A percentile compares a stretch with the other conserved stretches of the same genome.
Conservation (phyloP, 352 stramenopile genomes). For the Globisporangium iwayamae region DNA sequence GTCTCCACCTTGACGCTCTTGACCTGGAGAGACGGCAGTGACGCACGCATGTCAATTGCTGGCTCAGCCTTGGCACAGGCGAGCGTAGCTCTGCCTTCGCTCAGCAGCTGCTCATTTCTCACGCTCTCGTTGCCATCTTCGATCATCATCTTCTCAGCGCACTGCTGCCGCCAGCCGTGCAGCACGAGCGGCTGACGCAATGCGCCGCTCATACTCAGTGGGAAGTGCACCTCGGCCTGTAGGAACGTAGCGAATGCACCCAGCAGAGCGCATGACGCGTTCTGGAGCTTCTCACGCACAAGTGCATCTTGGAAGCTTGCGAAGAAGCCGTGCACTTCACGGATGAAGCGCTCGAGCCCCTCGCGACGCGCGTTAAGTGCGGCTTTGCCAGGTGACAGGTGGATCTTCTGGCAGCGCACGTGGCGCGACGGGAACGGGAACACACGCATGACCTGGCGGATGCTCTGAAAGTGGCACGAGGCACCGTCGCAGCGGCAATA, state of each 20-base stretch:
- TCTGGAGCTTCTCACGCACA: constrained; percentile 39
- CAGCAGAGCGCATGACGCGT: constrained; percentile 35
- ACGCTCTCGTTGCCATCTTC: constrained; percentile 22
- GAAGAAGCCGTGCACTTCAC: constrained; percentile 42
- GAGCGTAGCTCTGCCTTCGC: constrained; percentile 10
- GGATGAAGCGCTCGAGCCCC: constrained; percentile 38
- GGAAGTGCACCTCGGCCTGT: constrained; percentile 45
- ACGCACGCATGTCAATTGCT: background rate
- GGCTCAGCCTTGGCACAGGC: constrained; percentile 7
- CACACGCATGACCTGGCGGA: constrained; percentile 31
- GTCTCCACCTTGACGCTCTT: constrained; percentile 62
- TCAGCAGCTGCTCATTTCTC: background rate
- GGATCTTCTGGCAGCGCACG: constrained; percentile 24
- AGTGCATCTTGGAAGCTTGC: constrained; percentile 26
- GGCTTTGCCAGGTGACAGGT: constrained; percentile 23
- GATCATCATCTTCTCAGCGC: constrained; percentile 40
- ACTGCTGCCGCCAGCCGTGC: constrained; percentile 54
- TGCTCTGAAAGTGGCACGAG: constrained; percentile 43
- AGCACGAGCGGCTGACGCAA: constrained; percentile 44
- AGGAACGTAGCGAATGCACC: constrained; percentile 52
- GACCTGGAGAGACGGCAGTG: constrained; percentile 49
- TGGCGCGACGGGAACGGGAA: constrained; percentile 39
- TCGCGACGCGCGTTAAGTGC: constrained; percentile 34
- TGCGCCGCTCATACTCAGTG: constrained; percentile 15
- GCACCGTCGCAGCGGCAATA: constrained; percentile 32